Conservation (phyloP, 306 rosid genomes). For the Dryas alaskensis region DNA sequence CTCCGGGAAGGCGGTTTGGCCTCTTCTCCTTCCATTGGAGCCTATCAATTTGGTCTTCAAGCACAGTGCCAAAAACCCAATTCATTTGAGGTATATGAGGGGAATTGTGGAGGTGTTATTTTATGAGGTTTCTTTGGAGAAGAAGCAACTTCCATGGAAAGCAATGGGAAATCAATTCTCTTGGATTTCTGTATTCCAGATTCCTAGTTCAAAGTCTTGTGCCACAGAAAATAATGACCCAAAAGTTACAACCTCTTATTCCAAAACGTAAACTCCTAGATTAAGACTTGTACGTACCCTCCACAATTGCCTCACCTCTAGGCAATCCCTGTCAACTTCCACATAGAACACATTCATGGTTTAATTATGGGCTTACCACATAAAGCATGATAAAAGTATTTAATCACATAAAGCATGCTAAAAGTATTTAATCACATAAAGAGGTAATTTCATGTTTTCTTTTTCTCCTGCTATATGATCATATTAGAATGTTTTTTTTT, state of each 20-base stretch:
- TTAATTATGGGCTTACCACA: not conserved
- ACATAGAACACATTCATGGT: not conserved
- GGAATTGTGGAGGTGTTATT: conserved; percentile 3
- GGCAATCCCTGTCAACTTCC: conserved; percentile 5
- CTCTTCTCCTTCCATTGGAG: conserved; percentile 49
- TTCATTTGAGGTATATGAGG: conserved; percentile 33
- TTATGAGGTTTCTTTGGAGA: conserved; percentile 35
- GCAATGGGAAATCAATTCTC: conserved; percentile 50
- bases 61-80: conserved; percentile 12
- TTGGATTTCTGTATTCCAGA: conserved; percentile 50
- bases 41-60: conserved; percentile 11
- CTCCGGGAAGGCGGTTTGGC: conserved; percentile 51
- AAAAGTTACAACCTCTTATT: conserved; percentile 37
- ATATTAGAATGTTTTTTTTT: too few species aligned
- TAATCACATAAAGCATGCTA: not conserved
- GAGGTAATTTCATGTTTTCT: too few species aligned
- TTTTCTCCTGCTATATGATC: too few species aligned
- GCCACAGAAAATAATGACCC: conserved; percentile 34
- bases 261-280: conserved; percentile 25
- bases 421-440: too few species aligned
- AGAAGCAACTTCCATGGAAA: conserved; percentile 49
- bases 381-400: not conserved
- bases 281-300: conserved; percentile 16
- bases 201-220: conserved; percentile 34
- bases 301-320: conserved; percentile 6